phyloP scores from a whole-genome alignment of 2,329 filamentous ascomycete species.

The Aspergillaceae sp. region DNA sequence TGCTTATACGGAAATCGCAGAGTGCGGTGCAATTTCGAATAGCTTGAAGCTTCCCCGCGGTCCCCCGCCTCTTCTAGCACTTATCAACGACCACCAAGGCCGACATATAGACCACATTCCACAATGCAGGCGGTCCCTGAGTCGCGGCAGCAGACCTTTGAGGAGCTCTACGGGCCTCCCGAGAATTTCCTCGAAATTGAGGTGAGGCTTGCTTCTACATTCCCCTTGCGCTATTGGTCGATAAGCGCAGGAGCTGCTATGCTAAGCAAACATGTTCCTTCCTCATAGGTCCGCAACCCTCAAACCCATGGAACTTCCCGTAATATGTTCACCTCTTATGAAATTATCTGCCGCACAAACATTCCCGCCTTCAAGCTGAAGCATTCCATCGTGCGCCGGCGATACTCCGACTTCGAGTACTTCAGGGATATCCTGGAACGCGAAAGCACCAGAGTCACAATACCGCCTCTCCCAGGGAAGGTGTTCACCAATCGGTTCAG shows the following conservation, averaged over 20 bases:
- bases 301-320: slow-evolving; percentile 90
- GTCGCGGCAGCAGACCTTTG: slow-evolving; percentile 83
- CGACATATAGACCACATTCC: slow-evolving; percentile 4
- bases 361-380: slow-evolving; percentile 98
- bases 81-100: background rate
- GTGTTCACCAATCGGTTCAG: slow-evolving; percentile 97
- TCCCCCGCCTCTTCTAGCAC: slow-evolving; percentile 1
- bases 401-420: slow-evolving; percentile 97
- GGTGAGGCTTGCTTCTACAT: slow-evolving; percentile 42
- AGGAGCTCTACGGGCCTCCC: slow-evolving; percentile 96
- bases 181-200: slow-evolving; percentile 99
- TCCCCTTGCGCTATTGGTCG: too few species aligned
- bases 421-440: slow-evolving; percentile 97
- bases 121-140: slow-evolving; percentile 57
- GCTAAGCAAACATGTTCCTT: background rate
- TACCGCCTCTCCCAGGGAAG: slow-evolving; percentile 90
- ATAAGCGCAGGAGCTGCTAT: background rate
- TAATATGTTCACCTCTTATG: slow-evolving; percentile 97
- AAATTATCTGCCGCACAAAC: slow-evolving; percentile 95
- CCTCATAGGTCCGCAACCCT: slow-evolving; percentile 71
- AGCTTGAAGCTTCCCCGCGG: slow-evolving; percentile 5
- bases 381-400: slow-evolving; percentile 74
- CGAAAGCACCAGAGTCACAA: slow-evolving; percentile 87
- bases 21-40: background rate
- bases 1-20: background rate